phyloP scores from a whole-genome alignment of 140 eudicot genomes.

The Ambrosia hybrid region DNA sequence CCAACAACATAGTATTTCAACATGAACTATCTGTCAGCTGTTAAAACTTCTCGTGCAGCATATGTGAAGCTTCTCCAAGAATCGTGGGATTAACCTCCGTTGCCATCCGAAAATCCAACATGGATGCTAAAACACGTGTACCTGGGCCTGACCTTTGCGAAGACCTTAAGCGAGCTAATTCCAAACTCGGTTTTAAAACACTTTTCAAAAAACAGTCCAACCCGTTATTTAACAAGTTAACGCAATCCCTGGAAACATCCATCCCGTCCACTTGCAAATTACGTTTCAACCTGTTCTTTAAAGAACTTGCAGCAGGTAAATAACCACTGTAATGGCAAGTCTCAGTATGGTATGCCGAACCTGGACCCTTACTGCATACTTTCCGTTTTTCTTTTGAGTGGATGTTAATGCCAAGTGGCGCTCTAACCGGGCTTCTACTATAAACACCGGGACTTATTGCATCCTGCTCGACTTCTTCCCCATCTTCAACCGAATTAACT shows the following conservation, averaged over 20 bases:
- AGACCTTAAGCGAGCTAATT: slow-evolving; percentile 48
- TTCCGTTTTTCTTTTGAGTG: slow-evolving; percentile 55
- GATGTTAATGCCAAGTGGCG: slow-evolving; percentile 73
- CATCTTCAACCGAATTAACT: slow-evolving; percentile 74
- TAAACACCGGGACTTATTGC: slow-evolving; percentile 52
- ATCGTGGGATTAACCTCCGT: slow-evolving; percentile 60
- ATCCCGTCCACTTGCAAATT: slow-evolving; percentile 50
- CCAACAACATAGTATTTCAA: slow-evolving; percentile 13
- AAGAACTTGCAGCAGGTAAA: slow-evolving; percentile 49
- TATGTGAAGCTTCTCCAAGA: slow-evolving; percentile 72
- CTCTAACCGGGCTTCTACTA: slow-evolving; percentile 70
- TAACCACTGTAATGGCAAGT: slow-evolving; percentile 54
- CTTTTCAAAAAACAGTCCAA: slow-evolving; percentile 64
- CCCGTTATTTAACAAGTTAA: slow-evolving; percentile 63
- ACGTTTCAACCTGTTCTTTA: slow-evolving; percentile 54
- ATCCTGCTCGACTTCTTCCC: slow-evolving; percentile 85
- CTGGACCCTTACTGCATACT: slow-evolving; percentile 32
- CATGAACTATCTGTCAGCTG: slow-evolving; percentile 25
- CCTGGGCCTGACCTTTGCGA: slow-evolving; percentile 28
- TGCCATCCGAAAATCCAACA: slow-evolving; percentile 68
- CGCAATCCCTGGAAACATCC: slow-evolving; percentile 58
- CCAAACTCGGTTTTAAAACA: slow-evolving; percentile 57
- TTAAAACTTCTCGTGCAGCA: slow-evolving; percentile 47
- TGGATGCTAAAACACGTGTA: slow-evolving; percentile 31
- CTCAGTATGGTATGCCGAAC: slow-evolving; percentile 22